Conservation (phyloP, 345 rosid genomes). For the Chamaenerion angustifolium region DNA sequence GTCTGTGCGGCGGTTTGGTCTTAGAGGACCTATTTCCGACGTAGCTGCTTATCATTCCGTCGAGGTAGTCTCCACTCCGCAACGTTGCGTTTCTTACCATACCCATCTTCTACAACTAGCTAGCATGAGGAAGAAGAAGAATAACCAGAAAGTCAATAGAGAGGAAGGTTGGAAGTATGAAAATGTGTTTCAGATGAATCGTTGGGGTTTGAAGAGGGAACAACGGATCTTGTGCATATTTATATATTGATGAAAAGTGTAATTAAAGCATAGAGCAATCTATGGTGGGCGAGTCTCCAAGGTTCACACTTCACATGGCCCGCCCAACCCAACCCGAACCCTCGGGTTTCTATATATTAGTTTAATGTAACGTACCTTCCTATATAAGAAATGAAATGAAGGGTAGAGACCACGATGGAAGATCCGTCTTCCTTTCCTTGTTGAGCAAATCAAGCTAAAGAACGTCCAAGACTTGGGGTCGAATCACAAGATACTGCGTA, state of each 20-base stretch:
- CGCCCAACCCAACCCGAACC: conserved; percentile 1
- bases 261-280: no score
- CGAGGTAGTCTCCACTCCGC: conserved; percentile 60
- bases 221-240: conserved; percentile 18
- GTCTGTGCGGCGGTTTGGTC: conserved; percentile 11
- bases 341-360: no score
- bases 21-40: conserved; percentile 21
- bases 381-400: no score
- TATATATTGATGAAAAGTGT: no score
- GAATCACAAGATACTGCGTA: neutral
- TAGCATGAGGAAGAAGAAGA: no score
- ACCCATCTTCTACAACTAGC: conserved; percentile 34
- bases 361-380: no score
- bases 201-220: conserved; percentile 5
- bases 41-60: conserved; percentile 59
- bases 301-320: conserved; percentile 51
- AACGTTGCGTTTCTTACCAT: conserved; percentile 30
- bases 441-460: conserved; percentile 10
- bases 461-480: neutral
- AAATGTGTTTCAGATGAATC: no score
- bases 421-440: conserved; percentile 6
- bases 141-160: no score
- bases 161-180: no score
- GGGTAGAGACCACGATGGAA: neutral
- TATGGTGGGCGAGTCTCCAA: no score